phyloP scores from a whole-genome alignment of 129 eudicot species.

The Artemisia tridentata region DNA sequence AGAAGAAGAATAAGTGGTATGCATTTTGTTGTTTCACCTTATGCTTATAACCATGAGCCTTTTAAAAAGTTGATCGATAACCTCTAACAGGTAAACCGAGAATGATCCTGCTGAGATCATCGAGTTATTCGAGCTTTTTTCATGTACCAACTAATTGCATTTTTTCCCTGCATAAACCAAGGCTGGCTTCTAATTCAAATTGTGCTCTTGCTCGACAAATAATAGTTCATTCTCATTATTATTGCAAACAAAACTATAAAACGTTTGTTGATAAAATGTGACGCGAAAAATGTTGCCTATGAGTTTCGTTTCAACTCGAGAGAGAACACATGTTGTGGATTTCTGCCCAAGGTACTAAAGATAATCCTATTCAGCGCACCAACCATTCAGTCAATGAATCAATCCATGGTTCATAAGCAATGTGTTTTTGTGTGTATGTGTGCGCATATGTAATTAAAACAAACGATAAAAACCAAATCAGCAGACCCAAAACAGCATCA shows the following conservation, averaged over 20 bases:
- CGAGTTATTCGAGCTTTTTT: background rate
- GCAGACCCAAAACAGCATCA: slow-evolving; percentile 5
- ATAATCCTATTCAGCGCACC: too few species aligned
- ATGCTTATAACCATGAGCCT: background rate
- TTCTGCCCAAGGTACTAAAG: too few species aligned
- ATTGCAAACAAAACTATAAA: background rate
- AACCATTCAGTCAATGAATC: background rate
- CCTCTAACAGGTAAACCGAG: too few species aligned
- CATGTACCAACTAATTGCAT: background rate
- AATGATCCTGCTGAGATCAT: too few species aligned
- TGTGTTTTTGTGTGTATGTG: background rate
- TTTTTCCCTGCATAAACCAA: background rate
- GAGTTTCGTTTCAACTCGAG: too few species aligned
- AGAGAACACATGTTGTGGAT: too few species aligned
- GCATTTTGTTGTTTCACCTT: background rate
- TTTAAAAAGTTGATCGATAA: too few species aligned
- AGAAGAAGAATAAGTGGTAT: background rate
- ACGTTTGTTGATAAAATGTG: background rate
- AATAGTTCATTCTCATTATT: background rate
- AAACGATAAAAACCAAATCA: background rate
- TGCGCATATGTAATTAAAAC: too few species aligned
- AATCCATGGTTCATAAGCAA: background rate
- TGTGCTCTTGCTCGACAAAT: background rate
- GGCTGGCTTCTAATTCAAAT: background rate
- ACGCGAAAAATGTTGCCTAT: background rate